Evolutionary conservation across 2,329 filamentous ascomycete species (phyloP).

Genomic region (Stachybotrys chartarum): DNA sequence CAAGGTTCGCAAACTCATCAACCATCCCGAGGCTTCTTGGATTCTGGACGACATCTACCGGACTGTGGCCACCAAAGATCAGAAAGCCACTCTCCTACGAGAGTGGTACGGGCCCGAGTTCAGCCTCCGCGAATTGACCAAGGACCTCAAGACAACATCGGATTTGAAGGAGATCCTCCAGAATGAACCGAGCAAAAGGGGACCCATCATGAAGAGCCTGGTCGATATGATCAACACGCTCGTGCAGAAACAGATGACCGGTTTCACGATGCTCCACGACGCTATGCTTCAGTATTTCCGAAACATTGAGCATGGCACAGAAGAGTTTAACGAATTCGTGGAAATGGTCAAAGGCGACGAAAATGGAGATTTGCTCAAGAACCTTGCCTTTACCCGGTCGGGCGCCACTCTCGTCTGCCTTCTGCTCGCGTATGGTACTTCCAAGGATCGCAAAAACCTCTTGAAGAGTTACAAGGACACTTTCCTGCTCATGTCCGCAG

Average conservation of each 20-base stretch:
- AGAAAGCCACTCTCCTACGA: slow-evolving; percentile 76
- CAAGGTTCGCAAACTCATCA: slow-evolving; percentile 84
- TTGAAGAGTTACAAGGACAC: slow-evolving; percentile 87
- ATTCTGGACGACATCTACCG: slow-evolving; percentile 97
- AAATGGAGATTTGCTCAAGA: slow-evolving; percentile 83
- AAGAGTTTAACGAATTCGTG: slow-evolving; percentile 80
- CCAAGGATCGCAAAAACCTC: slow-evolving; percentile 89
- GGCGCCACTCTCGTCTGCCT: slow-evolving; percentile 77
- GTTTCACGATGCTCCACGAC: slow-evolving; percentile 96
- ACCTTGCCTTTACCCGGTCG: slow-evolving; percentile 90
- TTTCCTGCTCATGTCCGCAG: slow-evolving; percentile 75
- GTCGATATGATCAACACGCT: slow-evolving; percentile 84
- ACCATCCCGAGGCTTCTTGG: slow-evolving; percentile 94
- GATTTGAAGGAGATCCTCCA: slow-evolving; percentile 72
- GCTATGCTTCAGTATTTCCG: slow-evolving; percentile 97
- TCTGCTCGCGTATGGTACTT: slow-evolving; percentile 73
- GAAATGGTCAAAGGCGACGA: slow-evolving; percentile 91
- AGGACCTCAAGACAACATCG: slow-evolving; percentile 48
- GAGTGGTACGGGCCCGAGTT: slow-evolving; percentile 98
- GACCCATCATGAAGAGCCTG: slow-evolving; percentile 78
- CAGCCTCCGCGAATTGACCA: slow-evolving; percentile 60
- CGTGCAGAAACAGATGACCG: slow-evolving; percentile 92
- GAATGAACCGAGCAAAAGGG: slow-evolving; percentile 75
- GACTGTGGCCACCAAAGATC: slow-evolving; percentile 74
- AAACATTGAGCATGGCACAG: slow-evolving; percentile 66